Base-by-base conservation (phyloP, 345 rosid species). In the Populus pruinosa region DNA sequence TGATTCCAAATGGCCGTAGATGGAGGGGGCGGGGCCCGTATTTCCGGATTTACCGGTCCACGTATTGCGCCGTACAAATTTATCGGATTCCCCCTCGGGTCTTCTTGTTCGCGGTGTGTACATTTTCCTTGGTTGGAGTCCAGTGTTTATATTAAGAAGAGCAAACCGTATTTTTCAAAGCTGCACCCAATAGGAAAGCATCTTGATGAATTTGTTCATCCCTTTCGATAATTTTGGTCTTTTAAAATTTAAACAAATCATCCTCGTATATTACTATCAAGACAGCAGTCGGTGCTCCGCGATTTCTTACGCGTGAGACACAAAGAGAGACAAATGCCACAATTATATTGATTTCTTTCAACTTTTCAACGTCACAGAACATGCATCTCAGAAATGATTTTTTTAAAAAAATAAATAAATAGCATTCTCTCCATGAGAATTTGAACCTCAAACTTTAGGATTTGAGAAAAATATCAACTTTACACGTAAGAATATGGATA, bases 51-150 rank as follows among this genome's bases (percentile, higher is more conserved):
- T 80, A 80, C 56, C 88, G 88, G 85, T 39, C 88, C 88, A 76
- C 80, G 86, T 75, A 84, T 87, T 78, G 76, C 87, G 90, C 87
- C 88, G 86, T 84, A 83, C 85, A 77, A 77, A 84, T 74, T 50
- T 20, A 6, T 65, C 71, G 62, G 75, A 61, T 75, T 67, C 69
- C 12, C 31, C 0, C 76, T 55, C 79, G 1, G 6, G 33, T 16
- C 67, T 35, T 9, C 35, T 27, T n/a, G 33, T 31, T 59, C 35
- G 43, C 71, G 13, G 67, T 2, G 35, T 66, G 38, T 64, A 13
- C 2, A 6, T 41, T 67, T 49, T 55, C 21, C 59, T 20, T 62
- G 11, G 27, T 13, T 65, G 59, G 59, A 20, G n/a, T 6, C 59
- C 7, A 53, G 5, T 59, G 25, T 23, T 23, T 16, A 47, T 14